Conservation (phyloP, 2,329 filamentous ascomycete species). For the Knoxdaviesia proteae region DNA sequence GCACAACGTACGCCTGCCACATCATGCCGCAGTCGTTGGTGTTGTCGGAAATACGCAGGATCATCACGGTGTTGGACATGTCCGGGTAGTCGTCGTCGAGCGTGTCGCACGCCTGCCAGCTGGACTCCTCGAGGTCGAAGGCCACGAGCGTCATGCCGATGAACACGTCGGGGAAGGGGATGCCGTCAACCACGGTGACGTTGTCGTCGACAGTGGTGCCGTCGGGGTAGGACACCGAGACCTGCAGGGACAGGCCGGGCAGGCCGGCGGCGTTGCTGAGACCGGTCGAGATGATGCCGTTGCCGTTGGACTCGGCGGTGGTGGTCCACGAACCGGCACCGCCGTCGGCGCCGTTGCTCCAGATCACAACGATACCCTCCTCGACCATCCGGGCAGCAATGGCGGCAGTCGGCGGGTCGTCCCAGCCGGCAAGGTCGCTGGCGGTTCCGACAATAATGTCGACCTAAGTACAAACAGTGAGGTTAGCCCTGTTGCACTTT, state of each 20-base stretch:
- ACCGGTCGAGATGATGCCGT: constrained; percentile 20
- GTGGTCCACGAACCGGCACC: constrained; percentile 23
- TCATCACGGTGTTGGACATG: too few relatives aligned
- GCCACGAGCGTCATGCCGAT: too few relatives aligned
- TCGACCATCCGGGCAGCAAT: constrained; percentile 18
- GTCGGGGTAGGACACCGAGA: neutral
- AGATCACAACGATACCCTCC: constrained; percentile 25
- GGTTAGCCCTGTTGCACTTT: neutral
- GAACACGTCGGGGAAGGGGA: too few relatives aligned
- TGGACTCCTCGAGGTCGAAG: too few relatives aligned
- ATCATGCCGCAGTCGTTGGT: too few relatives aligned
- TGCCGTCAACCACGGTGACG: too few relatives aligned
- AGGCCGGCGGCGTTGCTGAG: constrained; percentile 11
- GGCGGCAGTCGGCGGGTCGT: constrained; percentile 19
- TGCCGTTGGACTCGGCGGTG: constrained; percentile 17
- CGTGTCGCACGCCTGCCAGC: too few relatives aligned
- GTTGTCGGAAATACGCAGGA: too few relatives aligned
- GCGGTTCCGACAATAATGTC: constrained; percentile 22
- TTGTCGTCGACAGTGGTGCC: too few relatives aligned
- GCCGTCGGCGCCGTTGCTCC: constrained; percentile 30
- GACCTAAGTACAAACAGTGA: neutral
- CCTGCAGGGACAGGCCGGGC: neutral
- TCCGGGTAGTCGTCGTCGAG: too few relatives aligned
- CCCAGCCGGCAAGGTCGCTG: constrained; percentile 16
- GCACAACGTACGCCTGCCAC: too few relatives aligned